Base-by-base conservation (phyloP, 306 rosid genomes). In the Lotus japonicus region DNA sequence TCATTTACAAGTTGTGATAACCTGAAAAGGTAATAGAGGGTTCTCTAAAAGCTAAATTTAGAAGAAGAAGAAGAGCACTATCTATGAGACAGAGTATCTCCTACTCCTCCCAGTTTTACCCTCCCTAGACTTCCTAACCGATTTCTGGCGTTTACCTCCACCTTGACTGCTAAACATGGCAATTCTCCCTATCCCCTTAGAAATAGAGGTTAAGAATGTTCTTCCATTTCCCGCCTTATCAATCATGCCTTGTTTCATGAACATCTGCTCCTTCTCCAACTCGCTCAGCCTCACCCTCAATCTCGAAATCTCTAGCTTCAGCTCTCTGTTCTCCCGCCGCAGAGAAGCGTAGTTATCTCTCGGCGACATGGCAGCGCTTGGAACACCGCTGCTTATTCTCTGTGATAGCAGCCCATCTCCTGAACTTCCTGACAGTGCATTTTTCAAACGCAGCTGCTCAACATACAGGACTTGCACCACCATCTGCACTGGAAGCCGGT, bases 321-420 rank as follows among this genome's bases (percentile, higher is more conserved):
- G 69, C 55, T 92, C 98, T 11, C 96, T 74, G 78, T 89, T 92
- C 77, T 92, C 98, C 52, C 95, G 74, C 28, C 98, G 75, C 14
- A 92, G 79, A 10, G 92, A 92, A 11, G 98, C 98, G 2, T 92
- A 92, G 58, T 87, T 92, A 61, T 92, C 98, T 58, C 91, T 74
- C 0, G 98, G 98, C 0, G 98, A 89, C 86, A 92, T 83, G 60
- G 95, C 98, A 11, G 92, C 95, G 42, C 98, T 92, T 2, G 89
- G 86, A 18, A 87, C 85, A 2, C 98, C 96, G 5, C 98, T 87
- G 74, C 95, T 81, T 36, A 86, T 81, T 74, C 90, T 80, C 81
- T 87, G 98, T 0, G 92, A 84, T 19, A 84, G 70, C 46, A 84
- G 62, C 10, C 86, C 88, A 0, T 87, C 92, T 51, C 82, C 92